These are phyloP conservation scores for Lactarius tabidus DNA, from an alignment of 768 basidiomycete genomes.

Conservation along the genomic window DNA sequence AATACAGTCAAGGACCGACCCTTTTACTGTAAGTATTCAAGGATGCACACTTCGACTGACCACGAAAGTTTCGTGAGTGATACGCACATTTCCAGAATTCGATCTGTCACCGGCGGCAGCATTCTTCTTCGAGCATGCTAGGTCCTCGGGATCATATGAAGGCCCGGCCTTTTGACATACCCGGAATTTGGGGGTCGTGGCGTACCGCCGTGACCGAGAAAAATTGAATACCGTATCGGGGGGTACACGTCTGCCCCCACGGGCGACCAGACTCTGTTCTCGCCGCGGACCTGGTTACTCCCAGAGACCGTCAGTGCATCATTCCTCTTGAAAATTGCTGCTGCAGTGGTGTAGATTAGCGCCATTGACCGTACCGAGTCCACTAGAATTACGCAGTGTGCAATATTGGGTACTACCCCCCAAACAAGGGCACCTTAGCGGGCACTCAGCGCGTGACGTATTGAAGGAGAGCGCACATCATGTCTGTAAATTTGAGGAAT, in stretches of 20 bases:
- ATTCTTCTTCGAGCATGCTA: background rate
- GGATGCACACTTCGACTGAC: background rate
- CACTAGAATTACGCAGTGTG: background rate
- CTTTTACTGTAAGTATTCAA: background rate
- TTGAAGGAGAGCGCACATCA: background rate
- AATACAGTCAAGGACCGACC: background rate
- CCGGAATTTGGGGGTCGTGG: background rate
- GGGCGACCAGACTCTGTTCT: background rate
- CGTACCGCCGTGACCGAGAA: background rate
- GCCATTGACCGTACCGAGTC: background rate
- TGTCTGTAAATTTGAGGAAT: background rate
- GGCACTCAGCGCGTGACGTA: background rate
- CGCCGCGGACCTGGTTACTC: background rate
- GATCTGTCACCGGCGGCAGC: background rate
- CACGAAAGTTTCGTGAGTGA: too few relatives aligned
- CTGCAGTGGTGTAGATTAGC: background rate
- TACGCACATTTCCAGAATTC: background rate
- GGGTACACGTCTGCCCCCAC: background rate
- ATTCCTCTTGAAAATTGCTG: background rate
- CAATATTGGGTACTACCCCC: background rate
- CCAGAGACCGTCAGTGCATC: background rate
- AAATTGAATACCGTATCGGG: background rate
- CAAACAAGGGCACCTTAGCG: background rate
- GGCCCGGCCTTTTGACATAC: background rate
- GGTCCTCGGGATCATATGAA: background rate